Evolutionary conservation across 148 eudicot genomes (phyloP), one percentile per base, ranked within the genome.

Genomic region (Silene uniflora): DNA sequence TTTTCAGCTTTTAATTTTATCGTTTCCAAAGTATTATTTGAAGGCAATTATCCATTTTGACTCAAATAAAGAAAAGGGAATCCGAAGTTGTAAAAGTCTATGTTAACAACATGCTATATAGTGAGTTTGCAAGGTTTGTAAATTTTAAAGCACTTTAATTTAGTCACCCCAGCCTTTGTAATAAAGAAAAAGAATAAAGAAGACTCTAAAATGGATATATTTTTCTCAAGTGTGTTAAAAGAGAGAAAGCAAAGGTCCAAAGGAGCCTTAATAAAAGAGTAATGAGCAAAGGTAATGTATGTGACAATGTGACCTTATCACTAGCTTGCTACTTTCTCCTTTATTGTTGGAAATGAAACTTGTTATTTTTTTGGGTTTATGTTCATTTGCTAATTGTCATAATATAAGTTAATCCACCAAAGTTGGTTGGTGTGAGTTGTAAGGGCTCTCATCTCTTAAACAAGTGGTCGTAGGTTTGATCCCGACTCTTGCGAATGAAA

Each of bases 1-100:
- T 76, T 18, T 39, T 32, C 54, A 76, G 68, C 76, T 49, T 60
- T 58, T 76, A 29, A 17, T 52, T 29, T 69, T 42, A 60, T 74
- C 29, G 44, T 74, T 80, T 62, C 42, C 27, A 24, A 23, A 76
- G 76, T 80, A 32, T n/a, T n/a, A n/a, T 80, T 72, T 59, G 69
- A 81, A 72, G 79, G 73, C 35, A 81, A 66, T 76, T 76, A 81
- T 72, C 83, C 83, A 81, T 72, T 81, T 81, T 76, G 83, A 72
- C 80, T 55, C 67, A 29, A 60, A 42, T 23, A 76, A 71, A 71
- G 55, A 27, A 52, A 22, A 21, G 58, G 76, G 83, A 65, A 81
- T 81, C 83, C 83, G 35, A 81, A 81, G 83, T 72, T 80, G 67
- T 81, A 76, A 21, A 81, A 81, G 80, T 75, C 72, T 52, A 71